Evolutionary conservation across 176 grass and related monocot genomes (phyloP).

Genomic region (Musa beccarii): DNA sequence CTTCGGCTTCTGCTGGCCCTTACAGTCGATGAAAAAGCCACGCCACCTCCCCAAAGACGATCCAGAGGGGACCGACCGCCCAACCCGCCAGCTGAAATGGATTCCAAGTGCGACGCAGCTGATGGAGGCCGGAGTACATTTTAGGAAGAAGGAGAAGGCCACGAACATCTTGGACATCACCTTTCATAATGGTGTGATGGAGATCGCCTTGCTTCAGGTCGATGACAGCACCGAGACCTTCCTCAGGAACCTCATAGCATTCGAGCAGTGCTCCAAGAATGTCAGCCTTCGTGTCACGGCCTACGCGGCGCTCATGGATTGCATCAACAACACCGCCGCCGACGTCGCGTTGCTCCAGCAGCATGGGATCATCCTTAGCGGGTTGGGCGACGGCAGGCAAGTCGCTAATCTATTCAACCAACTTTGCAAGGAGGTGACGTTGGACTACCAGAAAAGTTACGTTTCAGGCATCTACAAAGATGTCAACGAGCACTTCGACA

Average conservation of each 20-base stretch:
- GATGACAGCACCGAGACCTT: not conserved
- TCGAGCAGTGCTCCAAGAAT: constrained; percentile 15
- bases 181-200: constrained; percentile 4
- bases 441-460: too few species aligned
- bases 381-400: too few species aligned
- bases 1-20: too few species aligned
- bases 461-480: too few species aligned
- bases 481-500: too few species aligned
- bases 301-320: constrained; percentile 16
- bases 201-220: not conserved
- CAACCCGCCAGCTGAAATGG: too few species aligned
- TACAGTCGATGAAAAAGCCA: too few species aligned
- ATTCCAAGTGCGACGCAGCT: constrained; percentile 13
- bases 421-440: too few species aligned
- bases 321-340: constrained; percentile 6
- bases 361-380: too few species aligned
- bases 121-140: constrained; percentile 6
- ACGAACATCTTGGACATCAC: constrained; percentile 5
- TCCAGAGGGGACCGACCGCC: too few species aligned
- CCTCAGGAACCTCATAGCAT: constrained; percentile 24
- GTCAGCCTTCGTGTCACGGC: not conserved
- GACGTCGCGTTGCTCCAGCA: constrained; percentile 15
- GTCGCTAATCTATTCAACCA: too few species aligned
- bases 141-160: not conserved
- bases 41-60: too few species aligned